A percentile compares a stretch with the other conserved stretches of the same genome.
These are phyloP conservation scores for Phenoliferia sp. DNA, from an alignment of 1,284 basidiomycete genomes.

Conservation along the genomic window DNA sequence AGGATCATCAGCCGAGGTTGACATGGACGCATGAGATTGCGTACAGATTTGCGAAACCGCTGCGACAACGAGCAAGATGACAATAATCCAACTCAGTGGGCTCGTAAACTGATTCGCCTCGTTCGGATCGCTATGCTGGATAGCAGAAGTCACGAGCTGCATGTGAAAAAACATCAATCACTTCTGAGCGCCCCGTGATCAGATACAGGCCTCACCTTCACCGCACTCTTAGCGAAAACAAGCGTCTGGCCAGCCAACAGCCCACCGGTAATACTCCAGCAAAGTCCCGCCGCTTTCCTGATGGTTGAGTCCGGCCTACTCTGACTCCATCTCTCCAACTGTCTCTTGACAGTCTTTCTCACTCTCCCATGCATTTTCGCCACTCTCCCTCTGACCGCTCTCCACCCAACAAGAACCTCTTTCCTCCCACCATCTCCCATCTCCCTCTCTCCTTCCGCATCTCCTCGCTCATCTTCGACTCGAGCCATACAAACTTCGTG, in stretches of 20 bases:
- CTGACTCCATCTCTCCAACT: slow-evolving; percentile 68
- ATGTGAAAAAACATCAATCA: slow-evolving; percentile 3
- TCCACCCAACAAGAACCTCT: slow-evolving; percentile 17
- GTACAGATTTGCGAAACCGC: slow-evolving; percentile 71
- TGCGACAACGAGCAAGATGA: slow-evolving; percentile 69
- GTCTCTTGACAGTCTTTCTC: slow-evolving; percentile 56
- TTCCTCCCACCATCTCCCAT: slow-evolving; percentile 26
- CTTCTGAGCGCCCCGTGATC: not conserved
- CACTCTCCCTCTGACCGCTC: slow-evolving; percentile 6
- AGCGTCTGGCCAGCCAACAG: slow-evolving; percentile 79
- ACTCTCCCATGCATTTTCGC: slow-evolving; percentile 30
- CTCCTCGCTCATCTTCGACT: slow-evolving; percentile 26
- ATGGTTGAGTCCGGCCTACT: slow-evolving; percentile 74
- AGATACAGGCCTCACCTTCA: slow-evolving; percentile 23
- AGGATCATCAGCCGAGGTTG: not conserved
- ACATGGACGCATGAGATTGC: not conserved
- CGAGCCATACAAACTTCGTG: slow-evolving; percentile 31
- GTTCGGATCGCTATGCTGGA: slow-evolving; percentile 23
- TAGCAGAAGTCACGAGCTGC: slow-evolving; percentile 27
- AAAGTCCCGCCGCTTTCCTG: slow-evolving; percentile 82
- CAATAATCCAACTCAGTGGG: slow-evolving; percentile 71
- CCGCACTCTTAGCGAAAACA: slow-evolving; percentile 77
- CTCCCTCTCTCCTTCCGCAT: slow-evolving; percentile 15
- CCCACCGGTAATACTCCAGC: slow-evolving; percentile 86
- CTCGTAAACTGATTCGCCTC: slow-evolving; percentile 57